phyloP scores from a whole-genome alignment of 192 early-diverging fungal species.

The Coemansia sp. region DNA sequence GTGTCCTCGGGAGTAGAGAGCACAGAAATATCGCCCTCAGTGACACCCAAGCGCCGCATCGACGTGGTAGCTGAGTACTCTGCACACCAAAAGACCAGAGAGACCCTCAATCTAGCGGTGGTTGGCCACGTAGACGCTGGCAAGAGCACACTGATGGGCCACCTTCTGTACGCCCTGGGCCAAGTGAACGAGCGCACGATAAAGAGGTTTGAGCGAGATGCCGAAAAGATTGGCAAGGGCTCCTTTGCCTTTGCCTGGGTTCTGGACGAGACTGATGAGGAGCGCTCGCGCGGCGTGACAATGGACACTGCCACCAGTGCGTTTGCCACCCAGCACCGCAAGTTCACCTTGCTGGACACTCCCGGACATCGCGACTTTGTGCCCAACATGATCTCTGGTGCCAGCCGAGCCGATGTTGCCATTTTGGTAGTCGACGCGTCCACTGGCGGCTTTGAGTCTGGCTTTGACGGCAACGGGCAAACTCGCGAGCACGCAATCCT shows the following conservation, averaged over 20 bases:
- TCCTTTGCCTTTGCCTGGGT: slow-evolving; percentile 99
- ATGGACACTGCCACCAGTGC: slow-evolving; percentile 92
- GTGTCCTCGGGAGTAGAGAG: slow-evolving; percentile 4
- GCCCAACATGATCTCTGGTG: slow-evolving; percentile 98
- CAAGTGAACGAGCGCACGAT: slow-evolving; percentile 86
- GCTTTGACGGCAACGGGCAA: slow-evolving; percentile 91
- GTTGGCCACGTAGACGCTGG: slow-evolving; percentile 97
- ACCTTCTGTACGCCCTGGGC: slow-evolving; percentile 83
- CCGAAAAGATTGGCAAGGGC: slow-evolving; percentile 90
- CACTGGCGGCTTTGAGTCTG: slow-evolving; percentile 90
- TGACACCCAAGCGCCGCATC: slow-evolving; percentile 24
- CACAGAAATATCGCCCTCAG: slow-evolving; percentile 7
- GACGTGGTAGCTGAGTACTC: slow-evolving; percentile 42
- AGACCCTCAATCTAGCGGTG: slow-evolving; percentile 79
- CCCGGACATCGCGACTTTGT: slow-evolving; percentile 98
- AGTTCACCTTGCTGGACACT: slow-evolving; percentile 90
- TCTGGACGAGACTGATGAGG: slow-evolving; percentile 93
- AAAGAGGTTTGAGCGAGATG: slow-evolving; percentile 82
- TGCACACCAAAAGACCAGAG: slow-evolving; percentile 54
- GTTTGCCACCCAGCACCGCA: slow-evolving; percentile 76
- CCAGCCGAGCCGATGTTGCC: slow-evolving; percentile 88
- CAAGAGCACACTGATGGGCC: slow-evolving; percentile 96
- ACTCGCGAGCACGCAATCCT: slow-evolving; percentile 94
- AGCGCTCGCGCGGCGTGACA: slow-evolving; percentile 83
- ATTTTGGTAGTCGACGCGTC: slow-evolving; percentile 89